These are phyloP conservation scores for Russula earlei DNA, from an alignment of 768 basidiomycete species.

Conservation along the genomic window DNA sequence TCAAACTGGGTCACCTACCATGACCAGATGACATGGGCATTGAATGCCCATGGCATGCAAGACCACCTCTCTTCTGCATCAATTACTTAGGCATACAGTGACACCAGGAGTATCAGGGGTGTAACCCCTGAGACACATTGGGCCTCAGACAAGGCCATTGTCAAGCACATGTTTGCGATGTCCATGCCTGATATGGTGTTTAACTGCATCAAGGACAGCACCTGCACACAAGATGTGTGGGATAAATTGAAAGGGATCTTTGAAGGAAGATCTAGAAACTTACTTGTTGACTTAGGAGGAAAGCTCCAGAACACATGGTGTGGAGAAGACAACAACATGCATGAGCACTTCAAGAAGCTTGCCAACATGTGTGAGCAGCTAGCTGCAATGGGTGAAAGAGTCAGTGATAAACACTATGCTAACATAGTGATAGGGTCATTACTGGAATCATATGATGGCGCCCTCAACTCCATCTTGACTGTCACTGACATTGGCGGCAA, in stretches of 20 bases:
- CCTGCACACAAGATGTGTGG: neutral
- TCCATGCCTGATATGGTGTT: too few species aligned
- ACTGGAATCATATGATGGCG: neutral
- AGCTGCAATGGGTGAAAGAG: conserved; percentile 6
- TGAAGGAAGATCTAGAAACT: neutral
- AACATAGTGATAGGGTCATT: conserved; percentile 6
- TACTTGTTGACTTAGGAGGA: neutral
- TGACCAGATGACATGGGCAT: too few species aligned
- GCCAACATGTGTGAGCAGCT: conserved; percentile 11
- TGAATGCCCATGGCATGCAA: too few species aligned
- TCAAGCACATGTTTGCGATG: too few species aligned
- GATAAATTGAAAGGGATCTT: neutral
- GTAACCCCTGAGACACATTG: too few species aligned
- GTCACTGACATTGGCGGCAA: too few species aligned
- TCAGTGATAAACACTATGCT: conserved; percentile 7
- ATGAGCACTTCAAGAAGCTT: conserved; percentile 14
- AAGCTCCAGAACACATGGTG: neutral
- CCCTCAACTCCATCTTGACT: neutral
- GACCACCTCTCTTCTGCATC: too few species aligned
- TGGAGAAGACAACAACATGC: neutral
- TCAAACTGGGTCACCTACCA: too few species aligned
- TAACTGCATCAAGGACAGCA: too few species aligned
- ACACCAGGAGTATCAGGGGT: too few species aligned
- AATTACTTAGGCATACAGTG: too few species aligned
- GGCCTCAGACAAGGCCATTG: too few species aligned